Evolutionary conservation across 2,329 filamentous ascomycete genomes (phyloP), one percentile per base, ranked within the genome.

Genomic region (Chaetomiaceae sp.): DNA sequence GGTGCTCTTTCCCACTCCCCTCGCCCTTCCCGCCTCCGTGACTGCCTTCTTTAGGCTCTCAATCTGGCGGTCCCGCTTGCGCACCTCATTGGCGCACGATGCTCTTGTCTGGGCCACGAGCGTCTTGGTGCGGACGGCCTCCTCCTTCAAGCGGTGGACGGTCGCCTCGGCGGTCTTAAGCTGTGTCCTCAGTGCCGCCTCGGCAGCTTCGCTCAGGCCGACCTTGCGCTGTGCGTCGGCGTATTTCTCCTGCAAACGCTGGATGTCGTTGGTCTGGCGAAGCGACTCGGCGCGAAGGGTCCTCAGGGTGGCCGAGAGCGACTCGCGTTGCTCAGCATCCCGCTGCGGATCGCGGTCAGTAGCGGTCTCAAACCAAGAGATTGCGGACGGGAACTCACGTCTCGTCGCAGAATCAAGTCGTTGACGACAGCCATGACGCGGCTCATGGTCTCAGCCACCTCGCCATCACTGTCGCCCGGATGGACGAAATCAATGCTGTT

Each of bases 351-450:
- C 29, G 15, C 18, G 15, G 41, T 43, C 19, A 47, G 35, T 41
- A 15, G n/a, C n/a, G n/a, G n/a, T n/a, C n/a, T n/a, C n/a, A n/a
- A n/a, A n/a, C n/a, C n/a, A n/a, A n/a, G n/a, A n/a, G n/a, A n/a
- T n/a, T n/a, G n/a, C n/a, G n/a, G 27, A 15, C 5, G 30, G 11
- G 12, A 36, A 34, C 81, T 58, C 72, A 95, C 88, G 65, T 98
- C 93, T 72, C 90, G 81, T 56, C 90, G 80, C 50, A 96, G 65
- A 49, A 98, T 88, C 57, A 98, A 68, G 62, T 98, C 93, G 66
- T 98, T 95, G 39, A 98, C 81, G 19, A 98, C 76, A 62, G 91
- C 86, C 69, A 98, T 95, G 58, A 97, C 83, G 55, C 82, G 80
- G 17, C 86, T 84, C 82, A 93, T 91, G 15, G 86, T 86, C 41